phyloP scores from a whole-genome alignment of 2,329 filamentous ascomycete species.

The Aspergillus glaucus region DNA sequence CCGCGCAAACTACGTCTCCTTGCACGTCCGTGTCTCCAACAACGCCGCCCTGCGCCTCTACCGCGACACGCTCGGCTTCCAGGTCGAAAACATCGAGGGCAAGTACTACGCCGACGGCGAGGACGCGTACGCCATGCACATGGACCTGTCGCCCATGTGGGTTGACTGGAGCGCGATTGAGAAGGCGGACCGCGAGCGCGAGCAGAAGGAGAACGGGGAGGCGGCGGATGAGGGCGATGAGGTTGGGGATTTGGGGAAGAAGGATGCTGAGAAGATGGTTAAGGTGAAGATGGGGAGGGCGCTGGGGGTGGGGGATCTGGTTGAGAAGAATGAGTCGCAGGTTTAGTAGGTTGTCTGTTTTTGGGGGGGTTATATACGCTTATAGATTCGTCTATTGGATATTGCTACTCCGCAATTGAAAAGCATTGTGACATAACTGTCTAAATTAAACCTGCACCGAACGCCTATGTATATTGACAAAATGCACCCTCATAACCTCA shows the following conservation, averaged over 20 bases:
- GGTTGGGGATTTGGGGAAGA: constrained; percentile 58
- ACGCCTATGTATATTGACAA: neutral
- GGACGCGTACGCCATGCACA: constrained; percentile 89
- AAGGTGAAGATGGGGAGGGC: constrained; percentile 79
- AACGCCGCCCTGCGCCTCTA: constrained; percentile 85
- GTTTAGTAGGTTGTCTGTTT: constrained; percentile 5
- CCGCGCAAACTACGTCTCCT: constrained; percentile 81
- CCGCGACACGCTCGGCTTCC: constrained; percentile 84
- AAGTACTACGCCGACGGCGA: constrained; percentile 84
- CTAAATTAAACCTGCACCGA: neutral
- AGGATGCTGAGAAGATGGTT: constrained; percentile 56
- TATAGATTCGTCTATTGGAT: neutral
- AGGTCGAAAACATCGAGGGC: constrained; percentile 61
- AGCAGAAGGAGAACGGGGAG: constrained; percentile 23
- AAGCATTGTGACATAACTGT: neutral
- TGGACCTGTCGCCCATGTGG: constrained; percentile 60
- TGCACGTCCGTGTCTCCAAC: constrained; percentile 95
- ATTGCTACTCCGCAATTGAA: neutral
- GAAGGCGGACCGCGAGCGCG: constrained; percentile 30
- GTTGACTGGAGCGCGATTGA: constrained; percentile 44
- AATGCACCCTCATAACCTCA: neutral
- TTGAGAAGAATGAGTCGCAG: constrained; percentile 43
- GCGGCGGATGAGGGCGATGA: constrained; percentile 62
- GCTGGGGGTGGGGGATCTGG: constrained; percentile 64
- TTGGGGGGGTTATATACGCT: neutral